These are phyloP conservation scores for Zygosaccharomyces kombuchaensis DNA, from an alignment of 805 yeast species.

Conservation along the genomic window DNA sequence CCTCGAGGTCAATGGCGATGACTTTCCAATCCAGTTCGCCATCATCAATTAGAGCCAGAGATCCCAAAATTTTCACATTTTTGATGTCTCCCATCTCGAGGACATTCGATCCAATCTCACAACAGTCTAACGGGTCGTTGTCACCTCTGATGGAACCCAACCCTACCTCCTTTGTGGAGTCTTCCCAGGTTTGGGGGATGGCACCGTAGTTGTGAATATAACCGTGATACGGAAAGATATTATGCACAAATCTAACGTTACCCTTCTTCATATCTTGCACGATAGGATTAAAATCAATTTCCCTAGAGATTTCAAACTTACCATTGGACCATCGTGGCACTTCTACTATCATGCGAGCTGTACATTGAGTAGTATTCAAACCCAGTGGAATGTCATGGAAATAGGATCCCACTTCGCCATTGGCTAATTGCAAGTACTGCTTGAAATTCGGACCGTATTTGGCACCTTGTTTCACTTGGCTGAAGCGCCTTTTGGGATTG, in stretches of 20 bases:
- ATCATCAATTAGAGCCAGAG: conserved; percentile 77
- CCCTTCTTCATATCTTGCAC: conserved; percentile 77
- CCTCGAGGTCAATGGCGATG: conserved; percentile 62
- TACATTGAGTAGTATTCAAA: conserved; percentile 38
- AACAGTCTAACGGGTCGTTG: conserved; percentile 91
- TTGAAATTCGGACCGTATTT: conserved; percentile 40
- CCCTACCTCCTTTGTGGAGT: conserved; percentile 54
- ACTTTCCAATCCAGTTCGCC: conserved; percentile 98
- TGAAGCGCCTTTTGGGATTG: conserved; percentile 10
- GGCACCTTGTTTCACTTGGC: conserved; percentile 32
- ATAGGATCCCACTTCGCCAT: conserved; percentile 51
- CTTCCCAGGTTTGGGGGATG: conserved; percentile 95
- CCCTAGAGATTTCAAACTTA: conserved; percentile 69
- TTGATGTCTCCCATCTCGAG: conserved; percentile 59
- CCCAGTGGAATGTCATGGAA: conserved; percentile 70
- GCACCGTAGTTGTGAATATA: conserved; percentile 88
- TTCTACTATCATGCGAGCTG: conserved; percentile 67
- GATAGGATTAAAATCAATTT: conserved; percentile 63
- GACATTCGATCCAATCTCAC: conserved; percentile 74
- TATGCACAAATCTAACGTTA: conserved; percentile 67
- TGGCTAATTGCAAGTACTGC: conserved; percentile 41
- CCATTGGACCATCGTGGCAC: conserved; percentile 82
- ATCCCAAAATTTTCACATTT: conserved; percentile 67
- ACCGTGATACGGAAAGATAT: conserved; percentile 78
- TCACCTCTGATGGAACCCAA: conserved; percentile 64